These are phyloP conservation scores for Leptosphaerulina australis DNA, from an alignment of 2,329 filamentous ascomycete species.

Conservation along the genomic window DNA sequence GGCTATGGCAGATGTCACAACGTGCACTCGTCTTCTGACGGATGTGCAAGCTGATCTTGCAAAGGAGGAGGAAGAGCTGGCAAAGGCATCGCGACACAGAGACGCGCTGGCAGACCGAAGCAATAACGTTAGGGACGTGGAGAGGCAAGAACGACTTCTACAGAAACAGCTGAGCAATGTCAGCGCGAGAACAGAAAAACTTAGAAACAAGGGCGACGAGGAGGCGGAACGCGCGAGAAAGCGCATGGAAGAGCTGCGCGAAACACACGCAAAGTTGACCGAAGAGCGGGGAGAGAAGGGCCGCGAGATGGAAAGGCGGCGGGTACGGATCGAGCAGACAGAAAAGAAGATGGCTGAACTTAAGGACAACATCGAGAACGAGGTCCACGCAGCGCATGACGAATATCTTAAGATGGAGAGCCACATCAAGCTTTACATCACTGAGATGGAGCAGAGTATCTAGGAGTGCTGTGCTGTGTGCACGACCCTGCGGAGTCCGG, in stretches of 20 bases:
- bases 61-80: slow-evolving; percentile 90
- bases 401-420: slow-evolving; percentile 98
- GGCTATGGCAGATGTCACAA: slow-evolving; percentile 81
- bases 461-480: slow-evolving; percentile 16
- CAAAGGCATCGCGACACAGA: slow-evolving; percentile 77
- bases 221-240: slow-evolving; percentile 82
- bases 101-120: slow-evolving; percentile 87
- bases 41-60: slow-evolving; percentile 83
- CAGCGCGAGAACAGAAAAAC: slow-evolving; percentile 82
- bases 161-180: slow-evolving; percentile 84
- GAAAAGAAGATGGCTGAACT: slow-evolving; percentile 99
- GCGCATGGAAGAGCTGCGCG: slow-evolving; percentile 88
- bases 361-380: slow-evolving; percentile 95
- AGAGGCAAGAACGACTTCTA: slow-evolving; percentile 82
- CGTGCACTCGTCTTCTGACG: slow-evolving; percentile 86
- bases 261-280: slow-evolving; percentile 77
- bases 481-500: not conserved
- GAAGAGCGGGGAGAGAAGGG: slow-evolving; percentile 87
- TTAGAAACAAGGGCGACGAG: slow-evolving; percentile 78
- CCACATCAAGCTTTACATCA: slow-evolving; percentile 97
- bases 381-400: slow-evolving; percentile 86
- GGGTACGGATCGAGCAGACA: slow-evolving; percentile 95
- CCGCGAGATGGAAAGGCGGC: slow-evolving; percentile 87
- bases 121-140: slow-evolving; percentile 89
- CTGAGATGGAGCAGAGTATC: slow-evolving; percentile 91